A percentile compares a stretch with the other conserved stretches of the same genome.
Conservation (phyloP, 75 land plant species). For the Adiantum capillusveneris region DNA sequence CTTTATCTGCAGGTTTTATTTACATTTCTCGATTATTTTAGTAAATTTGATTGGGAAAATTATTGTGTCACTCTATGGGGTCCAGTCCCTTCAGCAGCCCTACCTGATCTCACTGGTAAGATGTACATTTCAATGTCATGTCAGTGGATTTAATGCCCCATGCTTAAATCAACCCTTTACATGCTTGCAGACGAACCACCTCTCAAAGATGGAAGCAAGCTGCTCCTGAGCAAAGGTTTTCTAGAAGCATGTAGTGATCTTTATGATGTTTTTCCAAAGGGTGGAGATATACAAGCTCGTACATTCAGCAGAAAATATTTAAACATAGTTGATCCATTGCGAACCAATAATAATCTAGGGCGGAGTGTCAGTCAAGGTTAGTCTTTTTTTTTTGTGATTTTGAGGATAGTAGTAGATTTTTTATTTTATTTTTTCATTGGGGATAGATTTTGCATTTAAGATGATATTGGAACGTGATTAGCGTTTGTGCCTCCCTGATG, state of each 20-base stretch:
- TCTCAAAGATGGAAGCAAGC: conserved; percentile 57
- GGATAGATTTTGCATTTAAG: too few relatives aligned
- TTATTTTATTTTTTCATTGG: too few relatives aligned
- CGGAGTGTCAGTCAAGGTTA: conserved; percentile 94
- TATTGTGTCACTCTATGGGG: conserved; percentile 97
- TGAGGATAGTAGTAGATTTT: too few relatives aligned
- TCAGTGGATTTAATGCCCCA: background rate
- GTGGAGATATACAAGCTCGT: conserved; percentile 52
- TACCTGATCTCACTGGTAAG: conserved; percentile 71
- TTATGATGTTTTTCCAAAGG: conserved; percentile 69
- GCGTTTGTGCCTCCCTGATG: too few relatives aligned
- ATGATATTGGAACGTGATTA: too few relatives aligned
- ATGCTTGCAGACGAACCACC: conserved; percentile 70
- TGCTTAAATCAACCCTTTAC: too few relatives aligned
- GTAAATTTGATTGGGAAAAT: conserved; percentile 96
- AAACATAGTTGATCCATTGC: conserved; percentile 94
- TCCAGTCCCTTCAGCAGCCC: conserved; percentile 75
- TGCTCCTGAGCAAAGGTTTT: conserved; percentile 58
- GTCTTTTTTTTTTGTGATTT: too few relatives aligned
- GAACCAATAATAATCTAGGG: conserved; percentile 86
- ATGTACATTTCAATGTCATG: too few relatives aligned
- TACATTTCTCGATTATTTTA: conserved; percentile 85
- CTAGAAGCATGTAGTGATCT: conserved; percentile 42
- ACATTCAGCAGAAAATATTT: conserved; percentile 69
- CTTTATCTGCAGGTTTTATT: conserved; percentile 61